These are phyloP conservation scores for Zygoascus meyerae DNA, from an alignment of 1,139 yeast species.

Conservation along the genomic window DNA sequence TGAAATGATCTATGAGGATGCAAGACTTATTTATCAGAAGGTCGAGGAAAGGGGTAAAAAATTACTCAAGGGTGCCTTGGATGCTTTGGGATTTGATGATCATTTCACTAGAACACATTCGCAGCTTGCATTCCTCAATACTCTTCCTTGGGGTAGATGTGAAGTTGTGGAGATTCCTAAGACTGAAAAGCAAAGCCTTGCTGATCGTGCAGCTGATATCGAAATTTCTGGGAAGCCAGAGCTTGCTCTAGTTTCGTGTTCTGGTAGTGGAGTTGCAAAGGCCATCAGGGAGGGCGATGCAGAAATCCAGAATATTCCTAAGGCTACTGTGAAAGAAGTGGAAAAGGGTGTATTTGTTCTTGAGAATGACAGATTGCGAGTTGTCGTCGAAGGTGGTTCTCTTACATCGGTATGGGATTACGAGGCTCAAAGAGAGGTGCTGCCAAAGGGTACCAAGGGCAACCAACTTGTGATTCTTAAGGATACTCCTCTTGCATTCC, in stretches of 20 bases:
- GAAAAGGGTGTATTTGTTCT: constrained; percentile 44
- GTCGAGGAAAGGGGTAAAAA: constrained; percentile 50
- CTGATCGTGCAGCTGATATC: not conserved
- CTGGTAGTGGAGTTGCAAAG: constrained; percentile 18
- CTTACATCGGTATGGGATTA: constrained; percentile 63
- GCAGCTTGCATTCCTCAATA: constrained; percentile 40
- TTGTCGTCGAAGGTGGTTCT: constrained; percentile 57
- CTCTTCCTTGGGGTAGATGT: constrained; percentile 64
- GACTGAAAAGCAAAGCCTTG: not conserved
- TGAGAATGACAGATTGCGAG: constrained; percentile 56
- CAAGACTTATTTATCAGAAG: constrained; percentile 65
- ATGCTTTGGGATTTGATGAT: constrained; percentile 35
- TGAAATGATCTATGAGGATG: constrained; percentile 92
- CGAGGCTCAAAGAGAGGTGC: constrained; percentile 56
- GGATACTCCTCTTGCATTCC: constrained; percentile 85
- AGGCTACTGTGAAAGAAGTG: constrained; percentile 33
- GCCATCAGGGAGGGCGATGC: constrained; percentile 5
- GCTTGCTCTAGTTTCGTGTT: constrained; percentile 13
- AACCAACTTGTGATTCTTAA: constrained; percentile 76
- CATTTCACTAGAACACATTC: constrained; percentile 15
- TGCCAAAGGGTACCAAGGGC: constrained; percentile 58
- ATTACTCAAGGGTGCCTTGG: constrained; percentile 50
- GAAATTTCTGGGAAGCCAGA: constrained; percentile 13
- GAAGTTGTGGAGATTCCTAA: constrained; percentile 44
- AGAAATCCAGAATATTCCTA: constrained; percentile 11